phyloP scores from a whole-genome alignment of 1,284 basidiomycete species.

The Ceratobasidium sp. region DNA sequence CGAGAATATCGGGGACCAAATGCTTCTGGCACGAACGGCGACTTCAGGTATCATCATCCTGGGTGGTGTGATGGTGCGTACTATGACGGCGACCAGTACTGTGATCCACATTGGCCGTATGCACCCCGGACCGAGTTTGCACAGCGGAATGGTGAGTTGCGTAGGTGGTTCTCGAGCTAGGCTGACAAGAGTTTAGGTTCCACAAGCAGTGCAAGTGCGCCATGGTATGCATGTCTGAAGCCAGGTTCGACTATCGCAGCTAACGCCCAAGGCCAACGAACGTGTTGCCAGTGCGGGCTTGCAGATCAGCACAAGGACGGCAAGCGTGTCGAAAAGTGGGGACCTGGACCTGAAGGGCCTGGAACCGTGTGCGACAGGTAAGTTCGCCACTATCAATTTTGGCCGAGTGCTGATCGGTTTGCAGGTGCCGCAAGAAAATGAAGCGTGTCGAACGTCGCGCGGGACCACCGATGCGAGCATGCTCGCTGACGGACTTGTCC shows the following conservation, averaged over 20 bases:
- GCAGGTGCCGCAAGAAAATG: slow-evolving; percentile 86
- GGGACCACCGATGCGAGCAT: slow-evolving; percentile 54
- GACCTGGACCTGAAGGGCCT: slow-evolving; percentile 83
- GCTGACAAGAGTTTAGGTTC: slow-evolving; percentile 9
- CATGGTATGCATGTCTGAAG: slow-evolving; percentile 36
- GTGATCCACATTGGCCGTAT: not conserved
- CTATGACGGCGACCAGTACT: slow-evolving; percentile 18
- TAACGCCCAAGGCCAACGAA: slow-evolving; percentile 75
- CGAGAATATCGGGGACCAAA: slow-evolving; percentile 22
- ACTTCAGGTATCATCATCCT: not conserved
- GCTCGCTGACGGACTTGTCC: slow-evolving; percentile 16
- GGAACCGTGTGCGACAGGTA: slow-evolving; percentile 85
- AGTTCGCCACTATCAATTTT: slow-evolving; percentile 52
- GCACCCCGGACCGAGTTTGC: not conserved
- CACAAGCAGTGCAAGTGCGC: not conserved
- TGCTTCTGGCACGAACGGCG: slow-evolving; percentile 5
- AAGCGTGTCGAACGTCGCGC: slow-evolving; percentile 81
- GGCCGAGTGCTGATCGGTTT: slow-evolving; percentile 24
- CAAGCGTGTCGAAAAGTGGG: slow-evolving; percentile 89
- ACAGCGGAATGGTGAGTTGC: slow-evolving; percentile 31
- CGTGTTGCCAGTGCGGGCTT: slow-evolving; percentile 78
- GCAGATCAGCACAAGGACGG: slow-evolving; percentile 82
- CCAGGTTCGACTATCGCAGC: slow-evolving; percentile 56
- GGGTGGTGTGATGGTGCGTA: not conserved
- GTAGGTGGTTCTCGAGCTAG: not conserved